Conservation (phyloP, 306 rosid genomes). For the Sphenostylis stenocarpa region DNA sequence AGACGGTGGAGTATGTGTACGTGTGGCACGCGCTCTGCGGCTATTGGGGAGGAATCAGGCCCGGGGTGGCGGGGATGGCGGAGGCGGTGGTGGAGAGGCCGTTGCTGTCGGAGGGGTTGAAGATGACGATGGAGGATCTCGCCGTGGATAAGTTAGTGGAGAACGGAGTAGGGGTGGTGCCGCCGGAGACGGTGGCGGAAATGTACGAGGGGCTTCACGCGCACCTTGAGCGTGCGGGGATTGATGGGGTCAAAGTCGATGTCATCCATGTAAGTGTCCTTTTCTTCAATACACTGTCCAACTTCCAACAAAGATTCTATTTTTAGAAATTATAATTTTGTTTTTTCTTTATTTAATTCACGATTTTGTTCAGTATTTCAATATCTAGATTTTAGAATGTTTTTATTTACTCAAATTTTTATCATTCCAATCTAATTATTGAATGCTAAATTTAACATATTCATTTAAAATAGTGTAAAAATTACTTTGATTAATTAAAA, state of each 20-base stretch:
- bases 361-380: too few relatives aligned
- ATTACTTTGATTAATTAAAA: too few relatives aligned
- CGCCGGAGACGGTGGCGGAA: conserved; percentile 60
- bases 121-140: conserved; percentile 80
- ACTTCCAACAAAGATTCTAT: too few relatives aligned
- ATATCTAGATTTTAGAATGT: too few relatives aligned
- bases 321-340: too few relatives aligned
- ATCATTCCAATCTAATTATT: too few relatives aligned
- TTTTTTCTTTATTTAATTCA: not conserved
- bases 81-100: conserved; percentile 54
- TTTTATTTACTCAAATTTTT: too few relatives aligned
- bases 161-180: conserved; percentile 72
- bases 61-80: conserved; percentile 62
- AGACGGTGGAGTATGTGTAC: conserved; percentile 72
- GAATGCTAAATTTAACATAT: too few relatives aligned
- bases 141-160: conserved; percentile 84
- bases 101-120: conserved; percentile 52
- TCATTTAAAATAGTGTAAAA: too few relatives aligned
- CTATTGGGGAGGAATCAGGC: conserved; percentile 92
- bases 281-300: not conserved
- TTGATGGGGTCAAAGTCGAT: conserved; percentile 93
- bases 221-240: conserved; percentile 63
- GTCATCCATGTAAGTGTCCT: conserved; percentile 77
- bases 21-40: conserved; percentile 98
- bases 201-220: conserved; percentile 88